phyloP scores from a whole-genome alignment of 805 yeast genomes.

The Candida chauliodis region DNA sequence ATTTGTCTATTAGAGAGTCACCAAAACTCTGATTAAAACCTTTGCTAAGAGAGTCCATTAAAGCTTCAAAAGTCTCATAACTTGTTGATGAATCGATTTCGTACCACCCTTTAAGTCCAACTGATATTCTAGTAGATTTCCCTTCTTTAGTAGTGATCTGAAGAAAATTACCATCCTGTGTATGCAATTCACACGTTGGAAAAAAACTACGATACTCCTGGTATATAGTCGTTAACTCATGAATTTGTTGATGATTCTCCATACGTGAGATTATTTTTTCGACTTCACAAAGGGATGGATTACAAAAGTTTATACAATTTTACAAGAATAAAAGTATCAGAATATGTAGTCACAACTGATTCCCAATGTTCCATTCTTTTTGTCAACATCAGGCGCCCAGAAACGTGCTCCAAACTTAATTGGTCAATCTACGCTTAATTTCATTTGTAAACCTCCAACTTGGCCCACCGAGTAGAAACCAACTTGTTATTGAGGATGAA shows the following conservation, averaged over 20 bases:
- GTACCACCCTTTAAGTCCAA: constrained; percentile 29
- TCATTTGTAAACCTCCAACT: constrained; percentile 26
- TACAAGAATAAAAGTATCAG: no score
- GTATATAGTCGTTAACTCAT: constrained; percentile 18
- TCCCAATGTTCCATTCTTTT: constrained; percentile 37
- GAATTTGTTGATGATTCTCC: constrained; percentile 15
- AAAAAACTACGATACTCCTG: constrained; percentile 23
- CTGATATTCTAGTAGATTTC: constrained; percentile 15
- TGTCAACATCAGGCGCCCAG: constrained; percentile 47
- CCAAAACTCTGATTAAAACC: constrained; percentile 19
- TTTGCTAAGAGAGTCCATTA: constrained; percentile 24
- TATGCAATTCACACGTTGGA: constrained; percentile 12
- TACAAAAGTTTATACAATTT: no score
- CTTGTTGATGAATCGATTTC: constrained; percentile 7
- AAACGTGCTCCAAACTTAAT: constrained; percentile 37
- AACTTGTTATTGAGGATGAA: constrained; percentile 27
- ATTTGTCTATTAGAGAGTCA: constrained; percentile 15
- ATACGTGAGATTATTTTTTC: constrained; percentile 7
- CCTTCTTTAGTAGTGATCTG: constrained; percentile 17
- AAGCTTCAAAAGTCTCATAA: constrained; percentile 30
- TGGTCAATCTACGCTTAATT: constrained; percentile 37
- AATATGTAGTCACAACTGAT: constrained; percentile 42
- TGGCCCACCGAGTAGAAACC: constrained; percentile 12
- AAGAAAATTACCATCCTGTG: constrained; percentile 7
- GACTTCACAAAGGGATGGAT: not conserved